Percentiles rank a stretch among this genome's conserved stretches.
Conservation (phyloP, 768 basidiomycete genomes). For the Psilocybe cyanescens region DNA sequence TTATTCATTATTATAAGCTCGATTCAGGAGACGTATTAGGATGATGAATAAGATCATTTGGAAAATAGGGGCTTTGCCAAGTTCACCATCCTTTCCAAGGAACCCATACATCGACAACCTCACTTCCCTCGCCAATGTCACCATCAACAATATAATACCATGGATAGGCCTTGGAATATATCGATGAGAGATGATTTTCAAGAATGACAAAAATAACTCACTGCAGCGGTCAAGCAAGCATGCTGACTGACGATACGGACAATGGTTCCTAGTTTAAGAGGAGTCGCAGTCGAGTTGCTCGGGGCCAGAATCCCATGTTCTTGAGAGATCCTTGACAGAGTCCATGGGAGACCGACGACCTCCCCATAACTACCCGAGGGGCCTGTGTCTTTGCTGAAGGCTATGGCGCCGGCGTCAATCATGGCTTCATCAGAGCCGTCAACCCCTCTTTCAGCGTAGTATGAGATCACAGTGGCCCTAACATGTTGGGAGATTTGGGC, state of each 20-base stretch:
- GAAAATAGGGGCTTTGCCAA: not conserved
- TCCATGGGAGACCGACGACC: constrained; percentile 68
- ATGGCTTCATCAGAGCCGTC: constrained; percentile 73
- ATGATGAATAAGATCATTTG: not conserved
- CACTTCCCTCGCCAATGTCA: constrained; percentile 46
- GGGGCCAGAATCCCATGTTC: constrained; percentile 78
- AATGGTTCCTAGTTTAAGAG: constrained; percentile 58
- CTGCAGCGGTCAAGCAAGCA: constrained; percentile 81
- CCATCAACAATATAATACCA: constrained; percentile 88
- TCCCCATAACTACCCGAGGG: constrained; percentile 74
- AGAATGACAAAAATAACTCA: constrained; percentile 21
- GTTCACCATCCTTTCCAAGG: constrained; percentile 89
- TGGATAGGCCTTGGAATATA: constrained; percentile 51
- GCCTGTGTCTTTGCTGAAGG: constrained; percentile 87
- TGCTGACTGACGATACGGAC: constrained; percentile 84
- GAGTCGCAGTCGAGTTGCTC: constrained; percentile 23
- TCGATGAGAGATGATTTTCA: not conserved
- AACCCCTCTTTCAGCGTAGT: constrained; percentile 70
- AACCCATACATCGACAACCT: constrained; percentile 84
- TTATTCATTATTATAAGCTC: too few relatives aligned
- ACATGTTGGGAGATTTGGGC: constrained; percentile 68
- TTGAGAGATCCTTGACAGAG: constrained; percentile 67
- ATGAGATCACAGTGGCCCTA: constrained; percentile 75
- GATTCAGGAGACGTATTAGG: too few relatives aligned
- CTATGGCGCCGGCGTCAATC: constrained; percentile 83